Percentiles rank a stretch among this genome's conserved stretches.
Evolutionary conservation across 768 basidiomycete genomes (phyloP).

Genomic region (Sarcodon aspratus): DNA sequence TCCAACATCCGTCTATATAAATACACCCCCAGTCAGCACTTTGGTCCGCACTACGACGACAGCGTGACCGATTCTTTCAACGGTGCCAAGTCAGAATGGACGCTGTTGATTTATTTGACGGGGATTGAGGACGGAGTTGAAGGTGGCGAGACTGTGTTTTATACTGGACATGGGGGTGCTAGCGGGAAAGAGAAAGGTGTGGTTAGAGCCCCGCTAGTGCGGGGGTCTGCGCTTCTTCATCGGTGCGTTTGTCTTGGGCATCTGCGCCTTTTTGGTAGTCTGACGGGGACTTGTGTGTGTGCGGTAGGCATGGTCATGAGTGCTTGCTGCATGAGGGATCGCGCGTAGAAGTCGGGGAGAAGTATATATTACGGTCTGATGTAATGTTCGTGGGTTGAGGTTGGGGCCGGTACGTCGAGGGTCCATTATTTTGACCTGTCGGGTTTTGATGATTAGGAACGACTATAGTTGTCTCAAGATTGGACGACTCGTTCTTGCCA

Average conservation of each 20-base stretch:
- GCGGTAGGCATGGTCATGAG: constrained; percentile 52
- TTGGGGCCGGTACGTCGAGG: too few relatives aligned
- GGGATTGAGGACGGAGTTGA: constrained; percentile 63
- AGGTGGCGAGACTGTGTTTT: constrained; percentile 72
- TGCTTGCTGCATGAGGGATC: constrained; percentile 69
- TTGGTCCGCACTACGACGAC: constrained; percentile 72
- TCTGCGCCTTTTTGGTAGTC: background rate
- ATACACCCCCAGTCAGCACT: constrained; percentile 51
- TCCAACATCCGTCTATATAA: constrained; percentile 68
- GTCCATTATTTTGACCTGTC: too few relatives aligned
- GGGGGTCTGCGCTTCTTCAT: constrained; percentile 58
- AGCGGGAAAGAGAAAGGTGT: constrained; percentile 27
- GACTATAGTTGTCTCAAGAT: too few relatives aligned
- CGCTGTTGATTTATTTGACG: constrained; percentile 60
- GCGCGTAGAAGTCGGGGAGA: constrained; percentile 43
- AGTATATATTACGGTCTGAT: constrained; percentile 67
- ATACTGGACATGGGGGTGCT: constrained; percentile 29
- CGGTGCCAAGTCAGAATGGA: constrained; percentile 67
- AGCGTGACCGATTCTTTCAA: constrained; percentile 45
- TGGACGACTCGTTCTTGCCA: too few relatives aligned
- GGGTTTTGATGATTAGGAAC: too few relatives aligned
- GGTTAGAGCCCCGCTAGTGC: constrained; percentile 40
- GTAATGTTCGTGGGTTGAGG: constrained; percentile 47
- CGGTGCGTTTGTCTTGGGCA: constrained; percentile 25
- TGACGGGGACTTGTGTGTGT: constrained; percentile 1